Evolutionary conservation across 768 basidiomycete genomes (phyloP), one percentile per base, ranked within the genome.

Genomic region (Asterophora lycoperdoides): DNA sequence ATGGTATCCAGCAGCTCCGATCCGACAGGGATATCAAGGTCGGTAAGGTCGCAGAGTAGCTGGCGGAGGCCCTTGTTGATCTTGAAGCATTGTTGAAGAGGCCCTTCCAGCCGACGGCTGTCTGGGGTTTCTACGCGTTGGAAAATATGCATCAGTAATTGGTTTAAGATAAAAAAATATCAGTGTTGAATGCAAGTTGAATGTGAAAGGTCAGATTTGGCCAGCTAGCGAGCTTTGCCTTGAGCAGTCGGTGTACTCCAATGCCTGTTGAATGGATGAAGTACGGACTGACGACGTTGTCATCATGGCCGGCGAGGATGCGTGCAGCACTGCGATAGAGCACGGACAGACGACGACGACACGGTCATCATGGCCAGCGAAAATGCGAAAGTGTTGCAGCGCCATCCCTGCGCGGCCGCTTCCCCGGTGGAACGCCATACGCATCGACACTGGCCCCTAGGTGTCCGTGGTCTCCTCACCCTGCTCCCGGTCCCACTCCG

Each of bases 101-200:
- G 33, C 95, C 96, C 71, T 99, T 97, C 90, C 90, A 97, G 58
- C 94, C 94, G 41, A 97, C 93, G 2, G 93, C 97, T 23, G 95
- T 98, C 49, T 95, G 80, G 0, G 93, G 96, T 83, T 97, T 95
- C 81, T 95, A 64, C 54, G 6, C 23, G 23, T 23, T 6, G 23
- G 23, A 23, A 50, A 38, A 36, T 48, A 20, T 40, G 37, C 23
- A 38, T 58, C 28, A 51, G 56, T 47, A 8, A n/a, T n/a, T n/a
- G n/a, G n/a, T n/a, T n/a, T 54, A 19, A 23, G n/a, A n/a, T n/a
- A n/a, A n/a, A n/a, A n/a, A n/a, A n/a, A n/a, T n/a, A n/a, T n/a
- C n/a, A n/a, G n/a, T n/a, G n/a, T n/a, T n/a, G n/a, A n/a, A n/a
- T n/a, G 23, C 92, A 90, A 97, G 78, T 98, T 99, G 66, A 98